Evolutionary conservation across 371 early-diverging fungal species (phyloP).

Genomic region (Smittium culicis): DNA sequence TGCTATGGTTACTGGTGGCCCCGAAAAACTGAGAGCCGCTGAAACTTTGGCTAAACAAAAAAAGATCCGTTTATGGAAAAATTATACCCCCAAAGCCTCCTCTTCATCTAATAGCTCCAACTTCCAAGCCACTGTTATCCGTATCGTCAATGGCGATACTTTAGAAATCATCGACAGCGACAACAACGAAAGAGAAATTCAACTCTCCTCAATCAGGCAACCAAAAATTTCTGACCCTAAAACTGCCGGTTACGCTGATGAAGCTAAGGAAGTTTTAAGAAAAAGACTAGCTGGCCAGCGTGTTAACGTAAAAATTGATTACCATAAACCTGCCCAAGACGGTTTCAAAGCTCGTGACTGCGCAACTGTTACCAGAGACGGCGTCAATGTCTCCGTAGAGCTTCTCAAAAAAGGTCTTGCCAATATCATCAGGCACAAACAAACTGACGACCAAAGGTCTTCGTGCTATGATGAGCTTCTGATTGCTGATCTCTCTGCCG

Average conservation of each 20-base stretch:
- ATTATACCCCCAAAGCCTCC: slow-evolving; percentile 31
- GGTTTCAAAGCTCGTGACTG: slow-evolving; percentile 77
- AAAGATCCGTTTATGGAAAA: slow-evolving; percentile 70
- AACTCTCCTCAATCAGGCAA: slow-evolving; percentile 63
- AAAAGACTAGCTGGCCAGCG: slow-evolving; percentile 71
- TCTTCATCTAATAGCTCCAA: slow-evolving; percentile 19
- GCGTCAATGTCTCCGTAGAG: slow-evolving; percentile 58
- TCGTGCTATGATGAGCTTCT: slow-evolving; percentile 70
- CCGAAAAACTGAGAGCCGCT: slow-evolving; percentile 55
- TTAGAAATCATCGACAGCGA: slow-evolving; percentile 44
- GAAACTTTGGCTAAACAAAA: slow-evolving; percentile 63
- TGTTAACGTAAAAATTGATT: slow-evolving; percentile 64
- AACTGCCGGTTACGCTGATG: slow-evolving; percentile 69
- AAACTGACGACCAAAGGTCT: slow-evolving; percentile 78
- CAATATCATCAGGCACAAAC: slow-evolving; percentile 64
- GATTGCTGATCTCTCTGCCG: slow-evolving; percentile 48
- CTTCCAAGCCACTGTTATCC: slow-evolving; percentile 52
- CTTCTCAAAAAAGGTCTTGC: slow-evolving; percentile 71
- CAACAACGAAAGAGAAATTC: slow-evolving; percentile 47
- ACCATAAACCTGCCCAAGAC: slow-evolving; percentile 73
- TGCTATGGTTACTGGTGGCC: slow-evolving; percentile 55
- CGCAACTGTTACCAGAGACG: slow-evolving; percentile 57
- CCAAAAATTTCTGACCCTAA: slow-evolving; percentile 56
- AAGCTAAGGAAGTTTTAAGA: slow-evolving; percentile 77
- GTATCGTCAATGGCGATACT: slow-evolving; percentile 70